phyloP scores from a whole-genome alignment of 2,329 filamentous ascomycete species.

The Botrytis medusae region DNA sequence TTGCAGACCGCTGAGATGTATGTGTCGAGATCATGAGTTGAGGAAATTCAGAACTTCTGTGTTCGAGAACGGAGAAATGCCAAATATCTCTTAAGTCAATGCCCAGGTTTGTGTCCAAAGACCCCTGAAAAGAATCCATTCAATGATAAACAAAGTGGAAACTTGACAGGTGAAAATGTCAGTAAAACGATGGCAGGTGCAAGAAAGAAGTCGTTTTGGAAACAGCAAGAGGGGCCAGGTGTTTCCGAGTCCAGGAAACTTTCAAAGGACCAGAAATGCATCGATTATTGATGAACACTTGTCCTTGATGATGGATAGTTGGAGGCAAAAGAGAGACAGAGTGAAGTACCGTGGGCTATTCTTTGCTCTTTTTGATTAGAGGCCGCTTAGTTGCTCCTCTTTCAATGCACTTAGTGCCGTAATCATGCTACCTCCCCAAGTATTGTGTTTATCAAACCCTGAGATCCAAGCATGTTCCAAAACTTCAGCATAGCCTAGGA shows the following conservation, averaged over 20 bases:
- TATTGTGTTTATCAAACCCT: neutral
- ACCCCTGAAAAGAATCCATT: neutral
- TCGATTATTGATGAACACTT: conserved; percentile 3
- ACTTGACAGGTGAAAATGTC: neutral
- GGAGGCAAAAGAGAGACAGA: neutral
- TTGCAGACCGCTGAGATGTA: neutral
- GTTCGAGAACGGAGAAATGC: neutral
- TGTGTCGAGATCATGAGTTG: conserved; percentile 2
- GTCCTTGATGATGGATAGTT: neutral
- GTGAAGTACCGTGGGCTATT: neutral
- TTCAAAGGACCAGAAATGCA: neutral
- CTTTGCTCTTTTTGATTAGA: conserved; percentile 2
- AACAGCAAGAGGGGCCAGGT: neutral
- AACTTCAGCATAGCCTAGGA: neutral
- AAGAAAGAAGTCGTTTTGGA: neutral
- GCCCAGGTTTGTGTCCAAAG: neutral
- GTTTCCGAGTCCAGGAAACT: neutral
- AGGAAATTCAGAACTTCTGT: neutral
- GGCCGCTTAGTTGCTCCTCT: neutral
- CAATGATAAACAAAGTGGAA: neutral
- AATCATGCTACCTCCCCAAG: neutral
- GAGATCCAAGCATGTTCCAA: neutral
- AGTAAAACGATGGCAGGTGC: neutral
- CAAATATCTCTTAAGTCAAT: neutral
- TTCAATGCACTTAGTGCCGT: neutral